Base-by-base conservation (phyloP, 371 early-diverging fungal species). In the Actinomucor elegans region DNA sequence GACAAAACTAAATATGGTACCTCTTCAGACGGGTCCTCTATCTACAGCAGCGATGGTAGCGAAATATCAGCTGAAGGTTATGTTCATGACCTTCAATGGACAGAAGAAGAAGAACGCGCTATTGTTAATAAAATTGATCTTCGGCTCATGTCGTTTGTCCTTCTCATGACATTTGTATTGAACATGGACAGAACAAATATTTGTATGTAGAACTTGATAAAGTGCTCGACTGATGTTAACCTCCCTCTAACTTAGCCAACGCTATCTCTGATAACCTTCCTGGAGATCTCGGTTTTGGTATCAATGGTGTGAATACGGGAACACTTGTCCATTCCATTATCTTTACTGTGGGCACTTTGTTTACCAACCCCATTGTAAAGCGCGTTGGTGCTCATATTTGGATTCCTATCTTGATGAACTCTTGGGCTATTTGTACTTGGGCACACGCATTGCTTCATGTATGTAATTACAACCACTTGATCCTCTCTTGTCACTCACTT, bases 391-490 rank as follows among this genome's bases (percentile, higher is more conserved):
- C 85, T 6, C 81, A 83, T 45, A 48, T 69, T 11, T 80, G 79
- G 73, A 80, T 85, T 33, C 84, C 85, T 0, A 63, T 80, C 33
- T 54, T 86, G 20, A 85, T 86, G 84, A 61, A 55, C 20, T 36
- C 76, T 20, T 86, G 87, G 87, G 87, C 82, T 12, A 41, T 79
- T 10, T 71, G 77, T 0, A 81, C 82, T 0, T 80, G 79, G 58
- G 62, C 66, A 5, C 79, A 67, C 37, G 58, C 56, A 14, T 44
- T 69, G 23, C 37, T 67, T 14, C 55, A 61, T 36, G 71, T 64
- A 58, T 41, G 60, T 48, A 28, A 26, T 9, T 8, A 28, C 14
- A 18, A 38, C 14, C 35, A 2, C 15, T 17, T 15, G n/a, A n/a
- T n/a, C n/a, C n/a, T n/a, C n/a, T n/a, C n/a, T n/a, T n/a, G n/a